Conservation (phyloP, 495 filamentous ascomycete genomes). For the Neohortaea acidophila region DNA sequence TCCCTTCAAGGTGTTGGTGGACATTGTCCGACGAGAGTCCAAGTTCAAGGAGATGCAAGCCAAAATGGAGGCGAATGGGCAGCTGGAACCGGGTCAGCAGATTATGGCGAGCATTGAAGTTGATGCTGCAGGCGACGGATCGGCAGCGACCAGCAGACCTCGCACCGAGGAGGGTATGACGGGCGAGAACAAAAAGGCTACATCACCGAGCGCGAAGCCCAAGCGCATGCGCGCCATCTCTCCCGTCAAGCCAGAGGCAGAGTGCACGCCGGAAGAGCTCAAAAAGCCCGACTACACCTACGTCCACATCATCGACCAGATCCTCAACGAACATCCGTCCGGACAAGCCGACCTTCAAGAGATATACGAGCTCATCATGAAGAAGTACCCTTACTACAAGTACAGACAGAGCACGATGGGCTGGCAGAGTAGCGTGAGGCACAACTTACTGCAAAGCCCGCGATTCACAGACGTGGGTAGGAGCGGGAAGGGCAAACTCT, state of each 20-base stretch:
- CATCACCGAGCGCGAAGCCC: slow-evolving; percentile 19
- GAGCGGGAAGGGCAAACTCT: slow-evolving; percentile 28
- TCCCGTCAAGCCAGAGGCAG: slow-evolving; percentile 54
- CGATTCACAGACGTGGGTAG: slow-evolving; percentile 72
- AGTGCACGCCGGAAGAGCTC: slow-evolving; percentile 72
- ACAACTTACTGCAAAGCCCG: slow-evolving; percentile 80
- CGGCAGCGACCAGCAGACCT: too few relatives aligned
- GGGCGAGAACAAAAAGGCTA: background rate
- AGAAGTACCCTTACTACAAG: slow-evolving; percentile 81
- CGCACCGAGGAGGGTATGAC: slow-evolving; percentile 38
- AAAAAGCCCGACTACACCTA: slow-evolving; percentile 77
- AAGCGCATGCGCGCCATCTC: slow-evolving; percentile 50
- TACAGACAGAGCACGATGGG: slow-evolving; percentile 67
- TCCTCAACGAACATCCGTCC: slow-evolving; percentile 49
- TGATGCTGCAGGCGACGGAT: too few relatives aligned
- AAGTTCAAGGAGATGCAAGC: slow-evolving; percentile 7
- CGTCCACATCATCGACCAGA: slow-evolving; percentile 79
- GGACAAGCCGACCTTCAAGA: slow-evolving; percentile 72
- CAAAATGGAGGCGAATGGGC: slow-evolving; percentile 4
- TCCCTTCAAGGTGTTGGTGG: slow-evolving; percentile 2
- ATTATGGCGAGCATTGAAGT: slow-evolving; percentile 13
- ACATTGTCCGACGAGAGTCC: slow-evolving; percentile 7
- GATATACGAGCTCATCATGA: slow-evolving; percentile 79
- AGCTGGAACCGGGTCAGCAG: slow-evolving; percentile 2
- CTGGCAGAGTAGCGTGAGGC: slow-evolving; percentile 94